Base-by-base conservation (phyloP, 1,284 basidiomycete genomes). In the Sanghuangporus weigelae region DNA sequence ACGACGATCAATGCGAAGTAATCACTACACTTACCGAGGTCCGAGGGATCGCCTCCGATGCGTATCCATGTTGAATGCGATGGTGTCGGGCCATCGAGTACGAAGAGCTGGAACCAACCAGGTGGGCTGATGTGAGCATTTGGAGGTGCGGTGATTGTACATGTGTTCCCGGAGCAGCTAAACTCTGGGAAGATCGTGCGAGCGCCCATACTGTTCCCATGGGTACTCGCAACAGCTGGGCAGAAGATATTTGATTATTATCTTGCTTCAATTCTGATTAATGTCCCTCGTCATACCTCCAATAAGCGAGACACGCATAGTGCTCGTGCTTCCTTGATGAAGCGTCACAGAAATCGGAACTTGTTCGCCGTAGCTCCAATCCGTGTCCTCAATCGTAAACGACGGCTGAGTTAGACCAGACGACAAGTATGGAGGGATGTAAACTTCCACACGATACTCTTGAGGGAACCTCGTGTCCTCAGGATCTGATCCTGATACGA, bases 381-480 rank as follows among this genome's bases (percentile, higher is more conserved):
- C 88, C 3, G 78, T 83, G 59, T 78, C 69, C 0, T 79, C 68
- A 58, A 89, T 78, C 23, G 77, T 83, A 71, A 84, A 89, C 56
- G 73, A 75, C 0, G 89, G 89, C 67, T 84, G 86, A 14, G 66
- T 73, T 64, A 79, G 76, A 3, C 87, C 87, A 66, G 80, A 72
- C 60, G 72, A 81, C 66, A 92, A 79, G 72, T 92, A 93, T 0
- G 89, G 89, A 23, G 91, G 89, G 59, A 84, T 74, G 69, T 91
- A 89, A 51, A 87, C 87, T 75, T 93, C 92, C 53, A 92, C 78
- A 3, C 89, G 77, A 75, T 88, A 85, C 68, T 92, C 90, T 58
- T 92, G 86, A 0, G 81, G 84, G 68, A 84, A 86, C 8, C 72
- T 71, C 19, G 68, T 66, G 7, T 75, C 71, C 3, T 73, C 73